Evolutionary conservation across 139 green algal species (phyloP).

Genomic region (Micractinium sp.): DNA sequence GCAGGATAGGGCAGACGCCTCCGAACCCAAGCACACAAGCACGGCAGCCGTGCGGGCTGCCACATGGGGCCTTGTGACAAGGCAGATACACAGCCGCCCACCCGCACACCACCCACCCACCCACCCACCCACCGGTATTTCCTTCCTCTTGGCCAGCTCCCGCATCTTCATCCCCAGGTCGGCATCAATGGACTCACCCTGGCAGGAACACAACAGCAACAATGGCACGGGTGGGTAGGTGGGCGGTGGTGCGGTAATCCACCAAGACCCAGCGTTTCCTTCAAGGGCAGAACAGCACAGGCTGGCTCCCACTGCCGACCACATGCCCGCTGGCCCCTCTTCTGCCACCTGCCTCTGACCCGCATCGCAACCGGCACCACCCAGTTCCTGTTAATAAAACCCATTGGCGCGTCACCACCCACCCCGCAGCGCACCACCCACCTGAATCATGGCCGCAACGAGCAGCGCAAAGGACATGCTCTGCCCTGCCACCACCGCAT

Average conservation of each 20-base stretch:
- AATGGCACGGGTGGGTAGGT: background rate
- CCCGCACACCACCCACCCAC: background rate
- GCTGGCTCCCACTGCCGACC: background rate
- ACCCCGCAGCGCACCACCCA: background rate
- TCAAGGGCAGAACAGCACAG: background rate
- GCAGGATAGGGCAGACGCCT: too few relatives aligned
- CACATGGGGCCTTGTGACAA: background rate
- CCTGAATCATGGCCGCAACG: background rate
- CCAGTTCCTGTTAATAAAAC: background rate
- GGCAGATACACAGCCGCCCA: too few relatives aligned
- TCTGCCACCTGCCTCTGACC: too few relatives aligned
- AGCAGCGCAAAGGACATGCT: conserved; percentile 9
- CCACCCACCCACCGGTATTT: background rate
- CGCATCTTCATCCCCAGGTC: conserved; percentile 22
- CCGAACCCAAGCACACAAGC: background rate
- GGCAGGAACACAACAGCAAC: background rate
- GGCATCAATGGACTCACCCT: conserved; percentile 19
- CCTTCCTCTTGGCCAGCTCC: conserved; percentile 17
- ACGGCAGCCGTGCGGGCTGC: background rate
- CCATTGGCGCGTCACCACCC: too few relatives aligned
- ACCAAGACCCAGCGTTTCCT: background rate
- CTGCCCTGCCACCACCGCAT: conserved; percentile 15
- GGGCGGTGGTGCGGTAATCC: background rate
- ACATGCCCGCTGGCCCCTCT: too few relatives aligned
- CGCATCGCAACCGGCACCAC: too few relatives aligned